Evolutionary conservation across 768 basidiomycete species (phyloP).

Genomic region (Suillus fuscotomentosus): DNA sequence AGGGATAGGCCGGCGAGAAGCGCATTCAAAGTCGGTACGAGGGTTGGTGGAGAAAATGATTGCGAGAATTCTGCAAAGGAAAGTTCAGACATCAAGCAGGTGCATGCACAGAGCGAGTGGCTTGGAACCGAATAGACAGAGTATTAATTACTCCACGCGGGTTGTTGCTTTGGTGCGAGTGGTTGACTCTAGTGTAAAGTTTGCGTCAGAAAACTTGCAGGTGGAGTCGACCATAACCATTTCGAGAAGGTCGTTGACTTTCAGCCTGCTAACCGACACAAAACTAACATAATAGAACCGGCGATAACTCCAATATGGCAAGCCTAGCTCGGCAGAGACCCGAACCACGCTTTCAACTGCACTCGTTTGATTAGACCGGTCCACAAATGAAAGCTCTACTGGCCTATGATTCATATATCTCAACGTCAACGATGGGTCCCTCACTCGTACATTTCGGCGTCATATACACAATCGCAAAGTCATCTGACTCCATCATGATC

Average conservation of each 20-base stretch:
- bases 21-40: conserved; percentile 38
- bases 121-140: background rate
- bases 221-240: background rate
- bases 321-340: too few relatives aligned
- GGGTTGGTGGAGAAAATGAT: conserved; percentile 6
- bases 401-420: too few relatives aligned
- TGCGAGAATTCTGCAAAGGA: conserved; percentile 10
- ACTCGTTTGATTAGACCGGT: too few relatives aligned
- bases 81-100: conserved; percentile 3
- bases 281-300: too few relatives aligned
- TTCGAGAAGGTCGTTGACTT: background rate
- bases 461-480: too few relatives aligned
- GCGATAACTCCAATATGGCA: too few relatives aligned
- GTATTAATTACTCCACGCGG: background rate
- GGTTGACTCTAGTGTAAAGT: background rate
- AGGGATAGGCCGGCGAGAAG: conserved; percentile 45
- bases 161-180: background rate
- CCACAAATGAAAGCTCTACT: too few relatives aligned
- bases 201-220: background rate
- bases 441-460: too few relatives aligned
- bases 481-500: too few relatives aligned
- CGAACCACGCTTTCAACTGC: too few relatives aligned
- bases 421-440: too few relatives aligned
- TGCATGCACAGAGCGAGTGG: background rate
- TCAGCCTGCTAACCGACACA: background rate